These are phyloP conservation scores for Cruciata laevipes DNA, from an alignment of 257 asterid species.

Conservation along the genomic window DNA sequence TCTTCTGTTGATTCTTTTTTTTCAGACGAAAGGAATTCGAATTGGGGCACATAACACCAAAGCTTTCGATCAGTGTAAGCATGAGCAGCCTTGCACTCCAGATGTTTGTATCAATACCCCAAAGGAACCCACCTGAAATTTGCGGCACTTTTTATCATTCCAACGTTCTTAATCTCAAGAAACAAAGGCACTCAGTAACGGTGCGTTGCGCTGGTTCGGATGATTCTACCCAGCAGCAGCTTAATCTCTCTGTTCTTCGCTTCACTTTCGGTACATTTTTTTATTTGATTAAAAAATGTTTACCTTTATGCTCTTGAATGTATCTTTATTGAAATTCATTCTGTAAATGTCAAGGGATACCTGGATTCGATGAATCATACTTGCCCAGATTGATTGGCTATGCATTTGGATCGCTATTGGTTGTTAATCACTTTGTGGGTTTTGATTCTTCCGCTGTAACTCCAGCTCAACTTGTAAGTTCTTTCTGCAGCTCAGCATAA, in stretches of 20 bases:
- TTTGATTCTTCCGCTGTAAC: constrained; percentile 54
- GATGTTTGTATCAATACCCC: constrained; percentile 16
- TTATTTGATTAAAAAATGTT: background rate
- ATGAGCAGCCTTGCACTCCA: constrained; percentile 12
- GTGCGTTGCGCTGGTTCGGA: constrained; percentile 31
- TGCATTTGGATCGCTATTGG: constrained; percentile 68
- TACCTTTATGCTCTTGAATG: background rate
- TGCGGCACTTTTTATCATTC: constrained; percentile 1
- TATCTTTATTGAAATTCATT: background rate
- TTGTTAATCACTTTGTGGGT: constrained; percentile 69
- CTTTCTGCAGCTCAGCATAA: background rate
- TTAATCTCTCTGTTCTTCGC: constrained; percentile 88
- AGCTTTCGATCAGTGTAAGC: background rate
- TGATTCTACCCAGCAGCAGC: constrained; percentile 37
- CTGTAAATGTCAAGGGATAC: constrained; percentile 41
- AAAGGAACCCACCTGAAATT: constrained; percentile 2
- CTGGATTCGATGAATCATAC: constrained; percentile 90
- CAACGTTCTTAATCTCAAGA: background rate
- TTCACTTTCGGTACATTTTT: constrained; percentile 63
- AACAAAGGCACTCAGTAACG: constrained; percentile 7
- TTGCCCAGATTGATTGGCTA: constrained; percentile 93
- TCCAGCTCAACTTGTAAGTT: constrained; percentile 67
- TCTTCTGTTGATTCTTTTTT: too few relatives aligned
- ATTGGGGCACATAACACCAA: too few relatives aligned
- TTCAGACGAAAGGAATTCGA: too few relatives aligned